A percentile compares a stretch with the other conserved stretches of the same genome.
These are phyloP conservation scores for Plasmodium sp. DNA, from an alignment of 169 alveolate species.

Conservation along the genomic window DNA sequence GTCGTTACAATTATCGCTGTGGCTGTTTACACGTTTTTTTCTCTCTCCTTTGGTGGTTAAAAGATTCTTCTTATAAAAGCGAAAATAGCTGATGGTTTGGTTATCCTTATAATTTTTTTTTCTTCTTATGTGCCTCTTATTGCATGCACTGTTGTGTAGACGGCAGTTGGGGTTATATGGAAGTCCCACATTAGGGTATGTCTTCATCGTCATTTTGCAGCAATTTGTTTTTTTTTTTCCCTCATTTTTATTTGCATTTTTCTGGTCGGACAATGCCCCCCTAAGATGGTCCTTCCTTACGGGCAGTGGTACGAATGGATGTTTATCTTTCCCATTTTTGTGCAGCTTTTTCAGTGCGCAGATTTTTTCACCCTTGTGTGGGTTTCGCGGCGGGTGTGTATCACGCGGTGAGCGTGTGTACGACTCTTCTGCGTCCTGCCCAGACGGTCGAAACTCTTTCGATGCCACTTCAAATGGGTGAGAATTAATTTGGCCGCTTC, in stretches of 20 bases:
- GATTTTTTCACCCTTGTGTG: background rate
- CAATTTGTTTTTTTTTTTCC: background rate
- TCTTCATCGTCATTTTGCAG: background rate
- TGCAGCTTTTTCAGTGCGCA: background rate
- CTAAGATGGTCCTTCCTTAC: background rate
- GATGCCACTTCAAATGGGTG: background rate
- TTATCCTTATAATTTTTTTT: background rate
- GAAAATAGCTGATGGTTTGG: background rate
- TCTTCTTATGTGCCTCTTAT: background rate
- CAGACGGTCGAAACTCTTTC: background rate
- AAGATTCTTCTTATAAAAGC: background rate
- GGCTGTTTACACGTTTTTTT: background rate
- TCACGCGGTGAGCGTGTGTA: background rate
- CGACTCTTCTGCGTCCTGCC: background rate
- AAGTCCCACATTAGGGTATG: background rate
- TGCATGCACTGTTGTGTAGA: background rate
- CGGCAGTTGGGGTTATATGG: background rate
- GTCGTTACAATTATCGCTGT: background rate
- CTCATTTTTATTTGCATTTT: background rate
- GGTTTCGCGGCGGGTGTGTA: background rate
- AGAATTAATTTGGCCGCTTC: background rate
- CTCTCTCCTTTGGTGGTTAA: background rate
- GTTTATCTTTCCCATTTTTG: background rate
- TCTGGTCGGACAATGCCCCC: background rate
- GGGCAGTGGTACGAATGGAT: background rate